Evolutionary conservation across 805 yeast genomes (phyloP).

Genomic region (Kuraishia floccosa): DNA sequence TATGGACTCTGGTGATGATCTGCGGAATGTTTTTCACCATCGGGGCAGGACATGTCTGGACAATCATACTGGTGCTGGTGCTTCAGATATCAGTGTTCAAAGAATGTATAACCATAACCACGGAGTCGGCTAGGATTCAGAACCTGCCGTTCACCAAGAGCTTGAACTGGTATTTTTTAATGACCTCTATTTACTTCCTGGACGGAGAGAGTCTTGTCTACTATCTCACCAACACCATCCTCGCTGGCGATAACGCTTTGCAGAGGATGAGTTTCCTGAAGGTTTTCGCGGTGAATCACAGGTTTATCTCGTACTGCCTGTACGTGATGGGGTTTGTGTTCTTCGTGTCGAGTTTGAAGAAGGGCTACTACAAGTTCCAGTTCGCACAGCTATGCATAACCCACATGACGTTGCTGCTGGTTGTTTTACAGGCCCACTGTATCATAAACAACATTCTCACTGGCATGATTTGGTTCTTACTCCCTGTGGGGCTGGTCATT

Average conservation of each 20-base stretch:
- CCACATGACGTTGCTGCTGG: slow-evolving; percentile 84
- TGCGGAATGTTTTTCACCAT: slow-evolving; percentile 55
- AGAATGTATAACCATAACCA: slow-evolving; percentile 80
- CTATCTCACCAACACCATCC: slow-evolving; percentile 33
- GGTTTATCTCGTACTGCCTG: slow-evolving; percentile 71
- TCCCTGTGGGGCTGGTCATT: slow-evolving; percentile 87
- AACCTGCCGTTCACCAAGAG: slow-evolving; percentile 72
- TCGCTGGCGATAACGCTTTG: slow-evolving; percentile 8
- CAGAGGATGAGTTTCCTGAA: slow-evolving; percentile 13
- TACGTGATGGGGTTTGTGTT: slow-evolving; percentile 83
- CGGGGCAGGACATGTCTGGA: slow-evolving; percentile 78
- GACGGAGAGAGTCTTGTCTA: slow-evolving; percentile 77
- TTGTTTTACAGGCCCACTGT: slow-evolving; percentile 89
- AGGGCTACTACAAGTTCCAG: slow-evolving; percentile 84
- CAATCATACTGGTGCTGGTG: slow-evolving; percentile 57
- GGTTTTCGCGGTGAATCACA: slow-evolving; percentile 47
- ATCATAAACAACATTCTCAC: slow-evolving; percentile 80
- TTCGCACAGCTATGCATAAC: slow-evolving; percentile 90
- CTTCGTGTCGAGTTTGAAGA: slow-evolving; percentile 81
- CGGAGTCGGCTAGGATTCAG: slow-evolving; percentile 69
- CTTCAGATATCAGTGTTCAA: slow-evolving; percentile 80
- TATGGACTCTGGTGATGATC: slow-evolving; percentile 93
- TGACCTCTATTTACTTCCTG: slow-evolving; percentile 78
- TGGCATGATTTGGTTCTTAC: slow-evolving; percentile 89
- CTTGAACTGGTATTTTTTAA: slow-evolving; percentile 87